phyloP scores from a whole-genome alignment of 2,329 filamentous ascomycete genomes.

The Blastomyces percursus region DNA sequence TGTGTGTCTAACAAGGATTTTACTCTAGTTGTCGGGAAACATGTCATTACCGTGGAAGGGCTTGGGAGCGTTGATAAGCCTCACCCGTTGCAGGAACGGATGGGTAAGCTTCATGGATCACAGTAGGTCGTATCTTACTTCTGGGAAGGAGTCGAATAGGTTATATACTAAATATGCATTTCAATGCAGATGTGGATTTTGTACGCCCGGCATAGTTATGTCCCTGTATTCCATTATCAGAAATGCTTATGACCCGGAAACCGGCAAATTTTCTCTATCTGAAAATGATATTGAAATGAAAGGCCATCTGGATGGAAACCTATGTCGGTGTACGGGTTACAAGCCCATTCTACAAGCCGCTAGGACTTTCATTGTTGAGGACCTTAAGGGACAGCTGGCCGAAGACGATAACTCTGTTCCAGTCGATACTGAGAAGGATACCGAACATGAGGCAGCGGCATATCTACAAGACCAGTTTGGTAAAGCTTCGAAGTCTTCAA shows the following conservation, averaged over 20 bases:
- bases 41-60: slow-evolving; percentile 85
- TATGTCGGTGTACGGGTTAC: slow-evolving; percentile 82
- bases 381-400: slow-evolving; percentile 38
- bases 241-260: slow-evolving; percentile 72
- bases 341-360: slow-evolving; percentile 77
- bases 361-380: slow-evolving; percentile 56
- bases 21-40: slow-evolving; percentile 62
- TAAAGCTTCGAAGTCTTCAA: background rate
- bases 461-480: slow-evolving; percentile 16
- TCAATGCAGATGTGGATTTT: slow-evolving; percentile 56
- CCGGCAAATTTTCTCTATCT: slow-evolving; percentile 61
- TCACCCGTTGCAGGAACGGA: slow-evolving; percentile 72
- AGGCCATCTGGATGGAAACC: slow-evolving; percentile 80
- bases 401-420: slow-evolving; percentile 40
- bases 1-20: background rate
- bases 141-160: background rate
- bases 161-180: background rate
- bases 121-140: slow-evolving; percentile 37
- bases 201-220: slow-evolving; percentile 85
- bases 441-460: slow-evolving; percentile 42
- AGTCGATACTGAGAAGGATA: slow-evolving; percentile 44
- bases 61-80: slow-evolving; percentile 70
- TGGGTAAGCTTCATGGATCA: slow-evolving; percentile 75
- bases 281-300: slow-evolving; percentile 60
- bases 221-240: slow-evolving; percentile 21